Conservation (phyloP, 352 stramenopile species). For the Nothophytophthora sp. region DNA sequence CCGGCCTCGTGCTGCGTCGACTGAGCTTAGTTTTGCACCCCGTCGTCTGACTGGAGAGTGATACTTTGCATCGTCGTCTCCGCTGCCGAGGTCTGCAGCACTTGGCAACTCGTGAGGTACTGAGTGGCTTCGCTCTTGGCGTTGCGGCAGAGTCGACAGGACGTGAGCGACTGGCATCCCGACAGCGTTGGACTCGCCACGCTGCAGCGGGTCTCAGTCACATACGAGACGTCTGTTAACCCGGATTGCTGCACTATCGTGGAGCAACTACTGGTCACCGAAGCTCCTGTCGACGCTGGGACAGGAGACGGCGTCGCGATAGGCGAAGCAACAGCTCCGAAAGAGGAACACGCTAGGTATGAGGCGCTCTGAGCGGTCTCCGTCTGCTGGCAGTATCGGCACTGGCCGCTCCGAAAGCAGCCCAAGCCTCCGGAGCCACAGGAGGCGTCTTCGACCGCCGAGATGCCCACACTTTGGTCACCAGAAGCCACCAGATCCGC, state of each 20-base stretch:
- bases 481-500: conserved; percentile 10
- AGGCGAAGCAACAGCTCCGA: neutral
- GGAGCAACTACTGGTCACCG: conserved; percentile 13
- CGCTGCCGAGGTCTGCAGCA: too few relatives aligned
- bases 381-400: conserved; percentile 31
- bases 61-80: too few relatives aligned
- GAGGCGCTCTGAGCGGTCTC: conserved; percentile 18
- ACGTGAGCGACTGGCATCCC: conserved; percentile 37
- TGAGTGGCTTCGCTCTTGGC: conserved; percentile 51
- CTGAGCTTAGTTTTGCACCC: too few relatives aligned
- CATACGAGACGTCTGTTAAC: conserved; percentile 30
- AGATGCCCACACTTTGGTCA: conserved; percentile 29
- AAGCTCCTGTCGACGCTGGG: neutral
- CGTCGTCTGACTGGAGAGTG: too few relatives aligned
- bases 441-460: conserved; percentile 17
- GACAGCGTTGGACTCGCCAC: conserved; percentile 1
- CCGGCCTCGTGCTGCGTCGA: too few relatives aligned
- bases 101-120: too few relatives aligned
- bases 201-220: conserved; percentile 35
- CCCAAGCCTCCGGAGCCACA: conserved; percentile 28
- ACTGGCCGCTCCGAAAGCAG: conserved; percentile 26
- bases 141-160: conserved; percentile 46
- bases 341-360: conserved; percentile 13
- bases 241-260: conserved; percentile 15
- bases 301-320: neutral